A percentile compares a stretch with the other conserved stretches of the same genome.
phyloP scores from a whole-genome alignment of 306 rosid genomes.

The Castanospermum australe region DNA sequence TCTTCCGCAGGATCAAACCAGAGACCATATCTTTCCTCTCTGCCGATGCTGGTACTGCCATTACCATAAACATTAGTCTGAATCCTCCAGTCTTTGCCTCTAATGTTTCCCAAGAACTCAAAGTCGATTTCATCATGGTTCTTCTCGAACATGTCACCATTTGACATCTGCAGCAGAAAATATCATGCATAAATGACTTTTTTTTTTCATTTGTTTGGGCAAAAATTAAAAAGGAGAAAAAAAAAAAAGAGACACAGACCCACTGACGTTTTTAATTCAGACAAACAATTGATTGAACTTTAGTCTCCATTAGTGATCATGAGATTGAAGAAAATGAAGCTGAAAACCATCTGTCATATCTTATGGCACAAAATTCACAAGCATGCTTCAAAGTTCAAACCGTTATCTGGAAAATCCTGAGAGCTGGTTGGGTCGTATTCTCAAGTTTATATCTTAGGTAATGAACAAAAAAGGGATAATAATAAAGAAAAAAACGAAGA shows the following conservation, averaged over 20 bases:
- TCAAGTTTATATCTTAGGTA: not conserved
- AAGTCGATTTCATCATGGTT: slow-evolving; percentile 95
- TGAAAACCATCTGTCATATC: not conserved
- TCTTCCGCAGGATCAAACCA: slow-evolving; percentile 97
- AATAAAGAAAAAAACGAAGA: not conserved
- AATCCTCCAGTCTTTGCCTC: slow-evolving; percentile 96
- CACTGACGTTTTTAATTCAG: not conserved
- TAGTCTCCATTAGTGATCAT: not conserved
- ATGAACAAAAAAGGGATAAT: not conserved
- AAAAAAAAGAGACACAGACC: not conserved
- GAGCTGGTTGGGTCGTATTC: not conserved
- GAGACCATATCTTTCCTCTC: slow-evolving; percentile 88
- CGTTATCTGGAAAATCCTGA: not conserved
- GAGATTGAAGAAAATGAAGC: slow-evolving; percentile 22
- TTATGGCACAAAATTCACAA: not conserved
- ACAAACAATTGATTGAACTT: not conserved
- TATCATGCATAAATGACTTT: not conserved
- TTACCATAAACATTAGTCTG: slow-evolving; percentile 96
- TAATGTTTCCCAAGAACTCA: slow-evolving; percentile 90
- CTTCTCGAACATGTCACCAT: slow-evolving; percentile 81
- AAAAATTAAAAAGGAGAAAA: not conserved
- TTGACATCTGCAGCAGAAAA: slow-evolving; percentile 70
- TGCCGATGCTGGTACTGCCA: slow-evolving; percentile 87
- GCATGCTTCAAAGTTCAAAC: slow-evolving; percentile 5
- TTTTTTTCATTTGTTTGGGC: not conserved